Evolutionary conservation across 108 stramenopile species (phyloP).

Genomic region (Cyclotella baltica): DNA sequence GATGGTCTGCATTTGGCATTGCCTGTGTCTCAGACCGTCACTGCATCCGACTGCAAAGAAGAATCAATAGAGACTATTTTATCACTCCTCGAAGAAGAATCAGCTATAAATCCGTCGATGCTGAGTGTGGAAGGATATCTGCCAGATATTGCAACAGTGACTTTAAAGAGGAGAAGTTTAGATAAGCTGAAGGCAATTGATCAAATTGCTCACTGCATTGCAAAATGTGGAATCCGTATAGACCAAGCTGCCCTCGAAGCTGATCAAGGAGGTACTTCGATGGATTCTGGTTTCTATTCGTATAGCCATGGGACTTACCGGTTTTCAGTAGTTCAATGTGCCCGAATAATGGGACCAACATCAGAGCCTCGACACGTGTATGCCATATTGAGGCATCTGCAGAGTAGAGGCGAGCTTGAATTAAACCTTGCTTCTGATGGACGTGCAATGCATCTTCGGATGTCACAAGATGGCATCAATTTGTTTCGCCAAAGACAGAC

Average conservation of each 20-base stretch:
- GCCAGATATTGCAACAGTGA: slow-evolving; percentile 69
- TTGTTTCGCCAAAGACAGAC: slow-evolving; percentile 41
- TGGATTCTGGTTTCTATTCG: slow-evolving; percentile 68
- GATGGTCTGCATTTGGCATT: slow-evolving; percentile 65
- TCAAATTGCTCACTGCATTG: slow-evolving; percentile 62
- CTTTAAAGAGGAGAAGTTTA: slow-evolving; percentile 69
- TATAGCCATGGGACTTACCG: slow-evolving; percentile 74
- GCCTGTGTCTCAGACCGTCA: slow-evolving; percentile 57
- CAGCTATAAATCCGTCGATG: slow-evolving; percentile 47
- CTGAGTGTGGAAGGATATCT: slow-evolving; percentile 76
- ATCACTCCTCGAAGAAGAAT: slow-evolving; percentile 74
- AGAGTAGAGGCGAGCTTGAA: slow-evolving; percentile 75
- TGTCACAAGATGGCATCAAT: slow-evolving; percentile 56
- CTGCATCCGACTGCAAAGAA: slow-evolving; percentile 76
- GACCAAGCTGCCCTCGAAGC: slow-evolving; percentile 22
- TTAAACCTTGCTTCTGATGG: slow-evolving; percentile 70
- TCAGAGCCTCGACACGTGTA: slow-evolving; percentile 87
- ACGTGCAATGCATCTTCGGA: slow-evolving; percentile 60
- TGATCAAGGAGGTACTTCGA: slow-evolving; percentile 51
- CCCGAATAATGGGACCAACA: slow-evolving; percentile 66
- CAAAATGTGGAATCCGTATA: slow-evolving; percentile 56
- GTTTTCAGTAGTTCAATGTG: slow-evolving; percentile 78
- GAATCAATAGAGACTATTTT: slow-evolving; percentile 90
- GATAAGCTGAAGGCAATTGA: slow-evolving; percentile 75
- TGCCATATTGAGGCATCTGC: slow-evolving; percentile 83